phyloP scores from a whole-genome alignment of 139 green algal species.

The Pycnococcus provasolii region DNA sequence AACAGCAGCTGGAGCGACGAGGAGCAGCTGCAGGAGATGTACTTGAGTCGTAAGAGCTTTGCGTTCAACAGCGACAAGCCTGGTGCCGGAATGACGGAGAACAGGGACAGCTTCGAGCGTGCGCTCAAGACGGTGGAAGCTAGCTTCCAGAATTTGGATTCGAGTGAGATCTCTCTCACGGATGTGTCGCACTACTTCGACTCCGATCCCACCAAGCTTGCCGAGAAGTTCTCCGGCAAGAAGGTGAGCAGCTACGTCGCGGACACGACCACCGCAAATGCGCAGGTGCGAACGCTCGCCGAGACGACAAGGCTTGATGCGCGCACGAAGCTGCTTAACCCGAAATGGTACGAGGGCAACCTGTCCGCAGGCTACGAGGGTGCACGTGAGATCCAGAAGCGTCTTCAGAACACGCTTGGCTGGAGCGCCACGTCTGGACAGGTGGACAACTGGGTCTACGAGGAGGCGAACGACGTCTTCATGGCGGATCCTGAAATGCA shows the following conservation, averaged over 20 bases:
- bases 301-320: conserved; percentile 94
- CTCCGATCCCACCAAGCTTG: conserved; percentile 96
- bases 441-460: conserved; percentile 99
- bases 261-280: conserved; percentile 98
- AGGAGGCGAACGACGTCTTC: conserved; percentile 94
- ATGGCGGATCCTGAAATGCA: conserved; percentile 94
- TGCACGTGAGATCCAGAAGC: conserved; percentile 99
- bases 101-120: conserved; percentile 77
- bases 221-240: conserved; percentile 75
- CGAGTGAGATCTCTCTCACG: conserved; percentile 90
- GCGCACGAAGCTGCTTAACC: conserved; percentile 98
- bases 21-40: conserved; percentile 78
- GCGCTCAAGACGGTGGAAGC: conserved; percentile 94
- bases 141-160: conserved; percentile 99
- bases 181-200: conserved; percentile 98
- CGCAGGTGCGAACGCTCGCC: conserved; percentile 82
- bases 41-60: conserved; percentile 84
- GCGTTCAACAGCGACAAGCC: conserved; percentile 93
- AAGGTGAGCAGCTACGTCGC: conserved; percentile 85
- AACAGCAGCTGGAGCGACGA: conserved; percentile 93
- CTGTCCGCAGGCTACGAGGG: conserved; percentile 88
- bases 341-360: conserved; percentile 99
- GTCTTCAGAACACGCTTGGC: conserved; percentile 98
- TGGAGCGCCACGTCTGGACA: conserved; percentile 77
- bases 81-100: conserved; percentile 76